A percentile compares a stretch with the other conserved stretches of the same genome.
Evolutionary conservation across 1,284 basidiomycete species (phyloP).

Genomic region (Athelia psychrophila): DNA sequence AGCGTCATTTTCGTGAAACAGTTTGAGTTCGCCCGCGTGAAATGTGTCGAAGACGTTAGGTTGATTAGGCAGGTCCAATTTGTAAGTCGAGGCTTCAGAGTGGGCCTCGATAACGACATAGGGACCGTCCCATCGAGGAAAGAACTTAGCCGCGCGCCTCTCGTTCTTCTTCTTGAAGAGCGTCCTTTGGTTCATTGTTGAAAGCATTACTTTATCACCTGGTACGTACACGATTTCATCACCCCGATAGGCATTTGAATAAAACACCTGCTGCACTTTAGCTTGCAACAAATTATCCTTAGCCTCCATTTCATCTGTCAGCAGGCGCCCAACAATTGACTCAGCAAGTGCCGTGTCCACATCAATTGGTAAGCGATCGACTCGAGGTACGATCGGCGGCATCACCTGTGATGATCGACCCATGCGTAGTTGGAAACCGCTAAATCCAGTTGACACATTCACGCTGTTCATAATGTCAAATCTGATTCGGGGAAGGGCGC

Average conservation of each 20-base stretch:
- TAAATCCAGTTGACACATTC: slow-evolving; percentile 19
- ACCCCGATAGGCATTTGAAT: neutral
- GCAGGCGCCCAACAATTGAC: neutral
- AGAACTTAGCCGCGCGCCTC: neutral
- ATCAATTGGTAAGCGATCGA: neutral
- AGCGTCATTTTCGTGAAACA: neutral
- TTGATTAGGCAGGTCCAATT: neutral
- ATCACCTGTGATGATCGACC: slow-evolving; percentile 13
- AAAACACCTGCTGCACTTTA: neutral
- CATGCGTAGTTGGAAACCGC: slow-evolving; percentile 25
- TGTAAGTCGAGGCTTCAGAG: neutral
- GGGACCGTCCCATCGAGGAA: neutral
- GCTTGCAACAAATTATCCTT: neutral
- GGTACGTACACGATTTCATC: neutral
- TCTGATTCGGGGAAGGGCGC: slow-evolving; percentile 24
- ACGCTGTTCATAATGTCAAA: slow-evolving; percentile 32
- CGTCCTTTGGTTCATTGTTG: neutral
- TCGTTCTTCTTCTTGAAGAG: neutral
- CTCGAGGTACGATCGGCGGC: slow-evolving; percentile 3
- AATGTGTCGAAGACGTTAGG: neutral
- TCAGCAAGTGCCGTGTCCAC: slow-evolving; percentile 5
- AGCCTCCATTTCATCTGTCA: neutral
- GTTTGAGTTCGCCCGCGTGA: neutral
- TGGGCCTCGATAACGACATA: neutral
- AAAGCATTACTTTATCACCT: neutral